Base-by-base conservation (phyloP, 306 rosid species). In the Canavalia ensiformis region DNA sequence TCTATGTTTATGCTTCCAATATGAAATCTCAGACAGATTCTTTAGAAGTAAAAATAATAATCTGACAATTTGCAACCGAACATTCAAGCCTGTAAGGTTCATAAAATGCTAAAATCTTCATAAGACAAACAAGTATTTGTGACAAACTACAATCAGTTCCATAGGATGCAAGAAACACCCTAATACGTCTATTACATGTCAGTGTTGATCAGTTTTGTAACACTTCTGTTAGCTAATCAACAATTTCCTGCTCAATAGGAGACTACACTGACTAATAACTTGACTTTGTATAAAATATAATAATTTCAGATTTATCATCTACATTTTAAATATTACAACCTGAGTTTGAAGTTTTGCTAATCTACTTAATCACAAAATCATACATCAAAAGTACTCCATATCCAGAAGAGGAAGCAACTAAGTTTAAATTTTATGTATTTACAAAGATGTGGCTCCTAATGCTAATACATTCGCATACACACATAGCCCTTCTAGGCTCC, bases 1-100 rank as follows among this genome's bases (percentile, higher is more conserved):
- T 74, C 56, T 30, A 56, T 67, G 60, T 46, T 64, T 66, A 74
- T 55, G 75, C 54, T 55, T 66, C n/a, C 54, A 65, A 33, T 18
- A 28, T 41, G 35, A 73, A 51, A 45, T 35, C 47, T 39, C 59
- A 77, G 47, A 39, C 52, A 12, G 8, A 47, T 9, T 47, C 25
- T 47, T 75, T 42, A 37, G 18, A 76, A 58, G 77, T 10, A 76
- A 60, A 82, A 37, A 37, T 68, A 49, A 45, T 8, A 50, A 13
- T 37, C 64, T 28, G 29, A 51, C 73, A 59, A 62, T 37, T 60
- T 4, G 47, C 58, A 60, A 72, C 7, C 30, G 13, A 54, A 11
- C 56, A 7, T 76, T 47, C 11, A 42, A 77, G 39, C 33, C 18
- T 25, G 69, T 56, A 46, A 67, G 37, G 67, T 62, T 30, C 62